These are phyloP conservation scores for Amaranthus tricolor DNA, from an alignment of 179 eudicot species.

Conservation along the genomic window DNA sequence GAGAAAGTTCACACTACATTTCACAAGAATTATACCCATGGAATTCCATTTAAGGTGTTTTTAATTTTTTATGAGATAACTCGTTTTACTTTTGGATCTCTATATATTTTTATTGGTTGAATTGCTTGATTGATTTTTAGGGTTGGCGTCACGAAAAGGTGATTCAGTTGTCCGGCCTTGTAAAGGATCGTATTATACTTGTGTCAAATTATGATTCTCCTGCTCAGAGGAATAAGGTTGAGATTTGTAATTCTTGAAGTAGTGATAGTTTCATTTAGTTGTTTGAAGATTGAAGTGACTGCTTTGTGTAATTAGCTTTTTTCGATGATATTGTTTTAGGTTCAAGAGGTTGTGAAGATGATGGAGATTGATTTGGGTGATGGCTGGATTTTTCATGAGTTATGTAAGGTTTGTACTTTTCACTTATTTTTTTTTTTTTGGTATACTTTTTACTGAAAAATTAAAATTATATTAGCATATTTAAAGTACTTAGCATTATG, in stretches of 20 bases:
- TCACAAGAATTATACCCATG: constrained; percentile 77
- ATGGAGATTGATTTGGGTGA: constrained; percentile 95
- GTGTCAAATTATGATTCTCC: constrained; percentile 64
- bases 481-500: background rate
- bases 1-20: constrained; percentile 62
- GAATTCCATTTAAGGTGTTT: constrained; percentile 71
- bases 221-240: constrained; percentile 73
- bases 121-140: constrained; percentile 31
- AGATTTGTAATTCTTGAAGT: background rate
- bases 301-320: background rate
- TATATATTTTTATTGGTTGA: background rate
- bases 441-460: too few species aligned
- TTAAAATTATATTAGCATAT: background rate
- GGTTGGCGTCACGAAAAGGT: constrained; percentile 78
- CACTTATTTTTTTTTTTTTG: too few species aligned
- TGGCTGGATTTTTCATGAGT: constrained; percentile 70
- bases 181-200: constrained; percentile 54
- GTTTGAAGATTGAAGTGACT: constrained; percentile 1
- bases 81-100: background rate
- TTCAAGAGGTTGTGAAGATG: constrained; percentile 75
- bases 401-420: constrained; percentile 48
- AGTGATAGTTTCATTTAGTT: too few species aligned
- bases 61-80: background rate
- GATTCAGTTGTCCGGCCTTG: constrained; percentile 34
- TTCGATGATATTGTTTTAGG: constrained; percentile 35